These are phyloP conservation scores for Neofusicoccum ribis DNA, from an alignment of 2,329 filamentous ascomycete species.

Conservation along the genomic window DNA sequence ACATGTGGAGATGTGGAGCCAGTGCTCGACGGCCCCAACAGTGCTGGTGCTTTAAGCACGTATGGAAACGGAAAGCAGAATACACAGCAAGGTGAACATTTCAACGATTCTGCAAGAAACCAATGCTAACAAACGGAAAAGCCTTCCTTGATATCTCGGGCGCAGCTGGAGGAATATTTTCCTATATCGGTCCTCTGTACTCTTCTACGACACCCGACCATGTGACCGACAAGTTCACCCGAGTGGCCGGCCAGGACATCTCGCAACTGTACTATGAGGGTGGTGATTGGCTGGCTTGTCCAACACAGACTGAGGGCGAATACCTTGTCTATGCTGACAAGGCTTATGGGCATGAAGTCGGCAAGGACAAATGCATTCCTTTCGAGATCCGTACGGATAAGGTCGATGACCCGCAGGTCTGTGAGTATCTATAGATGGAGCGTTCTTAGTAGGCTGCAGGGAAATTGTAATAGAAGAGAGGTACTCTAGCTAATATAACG, in stretches of 20 bases:
- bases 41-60: neutral
- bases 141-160: conserved; percentile 6
- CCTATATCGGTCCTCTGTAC: neutral
- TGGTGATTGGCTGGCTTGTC: conserved; percentile 1
- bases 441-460: too few species aligned
- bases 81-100: neutral
- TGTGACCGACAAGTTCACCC: neutral
- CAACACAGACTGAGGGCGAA: neutral
- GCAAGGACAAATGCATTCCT: neutral
- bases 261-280: conserved; percentile 7
- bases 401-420: neutral
- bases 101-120: too few species aligned
- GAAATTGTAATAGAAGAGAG: too few species aligned
- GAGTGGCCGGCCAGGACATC: neutral
- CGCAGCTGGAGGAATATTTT: neutral
- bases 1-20: neutral
- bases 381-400: conserved; percentile 1
- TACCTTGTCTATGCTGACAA: neutral
- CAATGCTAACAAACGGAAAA: neutral
- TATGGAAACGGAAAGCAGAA: neutral
- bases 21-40: neutral
- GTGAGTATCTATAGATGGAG: neutral
- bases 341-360: neutral
- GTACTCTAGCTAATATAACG: too few species aligned
- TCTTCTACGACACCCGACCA: neutral